Percentiles rank a stretch among this genome's conserved stretches.
Conservation (phyloP, 805 yeast genomes). For the Wickerhamiella domercqiae region DNA sequence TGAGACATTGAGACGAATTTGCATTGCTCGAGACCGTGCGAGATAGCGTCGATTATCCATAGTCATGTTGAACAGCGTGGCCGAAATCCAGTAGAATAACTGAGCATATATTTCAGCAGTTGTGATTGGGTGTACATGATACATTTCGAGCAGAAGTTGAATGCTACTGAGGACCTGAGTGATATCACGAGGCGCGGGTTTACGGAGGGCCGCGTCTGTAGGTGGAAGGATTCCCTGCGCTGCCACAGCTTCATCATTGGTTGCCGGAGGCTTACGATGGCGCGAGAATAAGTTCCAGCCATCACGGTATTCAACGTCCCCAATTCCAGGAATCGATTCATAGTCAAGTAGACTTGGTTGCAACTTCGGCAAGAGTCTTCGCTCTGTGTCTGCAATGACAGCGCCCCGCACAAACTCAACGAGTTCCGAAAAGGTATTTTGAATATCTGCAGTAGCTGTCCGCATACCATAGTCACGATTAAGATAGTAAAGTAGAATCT, state of each 20-base stretch:
- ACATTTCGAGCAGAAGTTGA: slow-evolving; percentile 62
- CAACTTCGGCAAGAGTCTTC: slow-evolving; percentile 13
- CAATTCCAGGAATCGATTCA: slow-evolving; percentile 69
- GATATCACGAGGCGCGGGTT: slow-evolving; percentile 79
- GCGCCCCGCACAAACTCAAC: slow-evolving; percentile 4
- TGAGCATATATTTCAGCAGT: slow-evolving; percentile 64
- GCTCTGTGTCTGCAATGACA: slow-evolving; percentile 8
- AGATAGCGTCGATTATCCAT: slow-evolving; percentile 52
- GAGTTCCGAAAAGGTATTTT: slow-evolving; percentile 9
- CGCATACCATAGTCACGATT: slow-evolving; percentile 41
- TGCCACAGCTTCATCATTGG: slow-evolving; percentile 53
- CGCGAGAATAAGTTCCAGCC: slow-evolving; percentile 50
- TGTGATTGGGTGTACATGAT: slow-evolving; percentile 63
- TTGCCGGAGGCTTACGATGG: slow-evolving; percentile 9
- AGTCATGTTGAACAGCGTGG: slow-evolving; percentile 57
- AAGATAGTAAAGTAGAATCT: slow-evolving; percentile 63
- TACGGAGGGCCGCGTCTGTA: slow-evolving; percentile 47
- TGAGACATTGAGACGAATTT: slow-evolving; percentile 72
- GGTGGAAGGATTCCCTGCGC: slow-evolving; percentile 74
- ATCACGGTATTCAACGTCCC: slow-evolving; percentile 59
- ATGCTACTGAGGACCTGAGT: slow-evolving; percentile 82
- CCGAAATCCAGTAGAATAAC: slow-evolving; percentile 63
- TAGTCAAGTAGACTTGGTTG: slow-evolving; percentile 35
- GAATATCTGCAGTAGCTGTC: slow-evolving; percentile 19
- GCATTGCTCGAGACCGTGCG: slow-evolving; percentile 75